Percentiles rank a stretch among this genome's conserved stretches.
Conservation (phyloP, 1,284 basidiomycete species). For the Cutaneotrichosporon cavernicola region DNA sequence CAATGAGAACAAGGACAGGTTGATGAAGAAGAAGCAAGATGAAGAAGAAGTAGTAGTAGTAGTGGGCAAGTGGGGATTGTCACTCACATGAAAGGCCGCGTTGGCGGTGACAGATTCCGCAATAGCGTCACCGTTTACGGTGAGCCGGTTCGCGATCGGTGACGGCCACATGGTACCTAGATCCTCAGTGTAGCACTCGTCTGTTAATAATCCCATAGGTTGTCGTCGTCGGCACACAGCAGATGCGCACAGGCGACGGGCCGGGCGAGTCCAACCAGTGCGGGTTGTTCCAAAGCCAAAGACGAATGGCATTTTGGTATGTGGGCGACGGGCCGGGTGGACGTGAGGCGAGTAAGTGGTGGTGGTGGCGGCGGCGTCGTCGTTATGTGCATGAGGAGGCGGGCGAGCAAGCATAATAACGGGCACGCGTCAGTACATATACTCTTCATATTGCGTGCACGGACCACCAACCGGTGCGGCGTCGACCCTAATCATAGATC, state of each 20-base stretch:
- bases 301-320: not conserved
- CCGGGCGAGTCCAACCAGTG: not conserved
- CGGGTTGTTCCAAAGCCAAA: not conserved
- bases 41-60: not conserved
- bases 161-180: constrained; percentile 28
- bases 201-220: not conserved
- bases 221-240: not conserved
- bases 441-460: not conserved
- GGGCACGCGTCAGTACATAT: constrained; percentile 2
- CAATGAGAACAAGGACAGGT: not conserved
- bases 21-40: not conserved
- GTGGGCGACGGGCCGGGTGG: no score
- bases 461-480: not conserved
- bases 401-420: not conserved
- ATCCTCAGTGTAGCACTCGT: constrained; percentile 23
- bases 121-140: constrained; percentile 3
- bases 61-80: no score
- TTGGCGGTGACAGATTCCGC: not conserved
- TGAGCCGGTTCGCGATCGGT: constrained; percentile 19
- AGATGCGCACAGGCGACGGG: not conserved
- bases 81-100: constrained; percentile 12
- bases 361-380: not conserved
- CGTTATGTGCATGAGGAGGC: not conserved
- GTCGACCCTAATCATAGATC: not conserved
- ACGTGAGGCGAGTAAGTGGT: not conserved